Evolutionary conservation across 225 moss, liverwort and hornwort species (phyloP).

Genomic region (Pseudisothecium myosuroides): DNA sequence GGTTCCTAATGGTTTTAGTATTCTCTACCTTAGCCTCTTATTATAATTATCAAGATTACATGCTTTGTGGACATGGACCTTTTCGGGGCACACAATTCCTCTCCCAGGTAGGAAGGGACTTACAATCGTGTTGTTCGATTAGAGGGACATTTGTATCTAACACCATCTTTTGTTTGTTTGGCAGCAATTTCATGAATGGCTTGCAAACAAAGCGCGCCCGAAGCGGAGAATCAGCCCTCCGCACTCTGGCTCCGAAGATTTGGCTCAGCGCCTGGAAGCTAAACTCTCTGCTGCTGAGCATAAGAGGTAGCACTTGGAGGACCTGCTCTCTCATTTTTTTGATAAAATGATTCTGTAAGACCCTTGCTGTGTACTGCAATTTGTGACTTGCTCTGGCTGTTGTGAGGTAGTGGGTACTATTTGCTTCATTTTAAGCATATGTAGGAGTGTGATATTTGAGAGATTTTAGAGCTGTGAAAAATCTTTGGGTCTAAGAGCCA

Average conservation of each 20-base stretch:
- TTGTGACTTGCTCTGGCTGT: background rate
- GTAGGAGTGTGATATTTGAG: background rate
- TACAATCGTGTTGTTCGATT: background rate
- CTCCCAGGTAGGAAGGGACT: background rate
- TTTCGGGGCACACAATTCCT: background rate
- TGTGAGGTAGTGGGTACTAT: background rate
- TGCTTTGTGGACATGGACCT: background rate
- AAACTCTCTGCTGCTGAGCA: constrained; percentile 98
- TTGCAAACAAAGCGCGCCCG: constrained; percentile 91
- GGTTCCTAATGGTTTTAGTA: background rate
- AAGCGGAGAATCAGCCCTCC: constrained; percentile 75
- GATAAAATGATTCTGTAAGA: background rate
- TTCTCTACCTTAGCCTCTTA: background rate
- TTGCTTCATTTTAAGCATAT: background rate
- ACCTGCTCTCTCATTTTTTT: background rate
- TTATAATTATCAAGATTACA: background rate
- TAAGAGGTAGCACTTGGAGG: constrained; percentile 42
- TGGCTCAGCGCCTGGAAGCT: constrained; percentile 93
- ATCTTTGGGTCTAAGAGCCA: background rate
- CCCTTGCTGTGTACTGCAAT: background rate
- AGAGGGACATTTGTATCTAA: background rate
- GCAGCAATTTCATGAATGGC: constrained; percentile 99
- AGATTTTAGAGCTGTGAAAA: background rate
- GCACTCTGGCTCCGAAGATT: constrained; percentile 36
- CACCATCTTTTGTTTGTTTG: background rate